Evolutionary conservation across 345 rosid genomes (phyloP).

Genomic region (Psidium friedrichsthalianum): DNA sequence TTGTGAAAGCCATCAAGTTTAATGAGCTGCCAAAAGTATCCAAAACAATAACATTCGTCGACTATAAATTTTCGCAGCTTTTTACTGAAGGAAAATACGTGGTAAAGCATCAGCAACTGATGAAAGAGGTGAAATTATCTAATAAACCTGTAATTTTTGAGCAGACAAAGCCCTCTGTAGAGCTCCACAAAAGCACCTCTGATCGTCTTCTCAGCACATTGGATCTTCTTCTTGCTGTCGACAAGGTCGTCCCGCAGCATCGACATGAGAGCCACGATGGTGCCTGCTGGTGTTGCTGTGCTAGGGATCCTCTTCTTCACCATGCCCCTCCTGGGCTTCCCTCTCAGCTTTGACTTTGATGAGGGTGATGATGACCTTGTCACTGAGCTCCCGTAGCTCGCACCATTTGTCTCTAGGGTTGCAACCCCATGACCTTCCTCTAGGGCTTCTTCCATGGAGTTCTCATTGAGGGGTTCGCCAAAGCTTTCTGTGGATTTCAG

Average conservation of each 20-base stretch:
- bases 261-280: conserved; percentile 50
- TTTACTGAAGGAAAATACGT: neutral
- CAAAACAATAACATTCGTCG: neutral
- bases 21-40: conserved; percentile 41
- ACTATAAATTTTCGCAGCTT: neutral
- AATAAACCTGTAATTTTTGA: conserved; percentile 63
- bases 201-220: conserved; percentile 81
- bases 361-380: conserved; percentile 44
- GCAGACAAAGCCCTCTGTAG: conserved; percentile 63
- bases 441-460: neutral
- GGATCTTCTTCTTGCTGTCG: conserved; percentile 64
- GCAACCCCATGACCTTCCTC: conserved; percentile 43
- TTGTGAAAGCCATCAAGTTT: conserved; percentile 77
- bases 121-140: neutral
- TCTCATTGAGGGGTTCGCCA: neutral
- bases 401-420: conserved; percentile 57
- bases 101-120: neutral
- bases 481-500: conserved; percentile 20
- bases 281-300: conserved; percentile 25
- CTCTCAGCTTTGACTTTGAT: conserved; percentile 39
- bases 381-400: conserved; percentile 9
- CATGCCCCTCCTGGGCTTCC: conserved; percentile 54
- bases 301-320: conserved; percentile 58
- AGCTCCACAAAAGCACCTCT: conserved; percentile 86
- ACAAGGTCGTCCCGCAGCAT: conserved; percentile 74